These are phyloP conservation scores for Paxillus ammoniavirescens DNA, from an alignment of 768 basidiomycete genomes.

Conservation along the genomic window DNA sequence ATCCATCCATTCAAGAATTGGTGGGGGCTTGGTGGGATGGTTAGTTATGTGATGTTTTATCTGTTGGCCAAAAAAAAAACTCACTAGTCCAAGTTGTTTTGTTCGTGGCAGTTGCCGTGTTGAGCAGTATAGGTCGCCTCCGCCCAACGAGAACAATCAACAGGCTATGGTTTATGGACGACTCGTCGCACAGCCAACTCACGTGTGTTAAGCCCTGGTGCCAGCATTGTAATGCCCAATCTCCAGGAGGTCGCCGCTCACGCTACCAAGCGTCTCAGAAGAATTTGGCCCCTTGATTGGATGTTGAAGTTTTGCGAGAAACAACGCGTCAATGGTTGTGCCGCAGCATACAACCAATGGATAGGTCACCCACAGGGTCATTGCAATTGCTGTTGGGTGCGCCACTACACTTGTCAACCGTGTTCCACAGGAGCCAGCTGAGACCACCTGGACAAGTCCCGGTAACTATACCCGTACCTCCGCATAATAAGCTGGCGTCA, in stretches of 20 bases:
- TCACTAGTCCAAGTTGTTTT: conserved; percentile 87
- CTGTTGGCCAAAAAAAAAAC: conserved; percentile 24
- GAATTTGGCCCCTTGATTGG: conserved; percentile 56
- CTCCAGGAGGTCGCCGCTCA: conserved; percentile 47
- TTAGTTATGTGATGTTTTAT: background rate
- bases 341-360: background rate
- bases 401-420: conserved; percentile 68
- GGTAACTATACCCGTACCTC: background rate
- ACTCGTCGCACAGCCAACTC: conserved; percentile 15
- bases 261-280: conserved; percentile 48
- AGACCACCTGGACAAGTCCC: conserved; percentile 39
- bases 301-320: conserved; percentile 66
- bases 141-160: conserved; percentile 29
- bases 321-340: background rate
- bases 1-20: conserved; percentile 76
- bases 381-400: conserved; percentile 46
- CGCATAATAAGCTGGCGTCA: background rate
- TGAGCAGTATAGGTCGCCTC: conserved; percentile 58
- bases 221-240: conserved; percentile 82
- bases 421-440: conserved; percentile 51
- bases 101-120: conserved; percentile 61
- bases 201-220: conserved; percentile 55
- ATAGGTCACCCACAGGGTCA: conserved; percentile 31
- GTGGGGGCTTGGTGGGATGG: conserved; percentile 47
- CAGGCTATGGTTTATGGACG: background rate